Evolutionary conservation across 2,329 filamentous ascomycete genomes (phyloP).

Genomic region (Teratosphaeria epicoccoides): DNA sequence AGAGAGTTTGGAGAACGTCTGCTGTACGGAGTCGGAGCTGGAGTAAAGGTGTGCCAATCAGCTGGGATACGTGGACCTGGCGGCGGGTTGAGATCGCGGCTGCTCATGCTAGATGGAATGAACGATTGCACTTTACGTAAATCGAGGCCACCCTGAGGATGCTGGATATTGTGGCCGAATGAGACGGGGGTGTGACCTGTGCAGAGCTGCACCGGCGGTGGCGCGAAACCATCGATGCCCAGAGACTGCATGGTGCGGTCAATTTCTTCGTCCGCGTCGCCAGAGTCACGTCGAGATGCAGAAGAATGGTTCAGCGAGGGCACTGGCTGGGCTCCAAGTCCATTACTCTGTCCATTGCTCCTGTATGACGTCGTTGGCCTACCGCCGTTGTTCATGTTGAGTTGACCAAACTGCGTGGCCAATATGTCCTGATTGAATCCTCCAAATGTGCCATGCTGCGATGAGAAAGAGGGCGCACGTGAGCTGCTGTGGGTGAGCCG

Average conservation of each 20-base stretch:
- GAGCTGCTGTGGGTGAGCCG: constrained; percentile 14
- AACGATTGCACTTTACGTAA: neutral
- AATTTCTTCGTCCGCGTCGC: neutral
- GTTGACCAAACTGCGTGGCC: constrained; percentile 11
- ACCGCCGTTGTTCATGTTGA: constrained; percentile 34
- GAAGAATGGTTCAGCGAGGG: neutral
- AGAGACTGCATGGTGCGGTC: neutral
- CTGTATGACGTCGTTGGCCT: constrained; percentile 18
- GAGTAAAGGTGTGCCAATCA: constrained; percentile 2
- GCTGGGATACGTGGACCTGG: neutral
- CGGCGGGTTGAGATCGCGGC: neutral
- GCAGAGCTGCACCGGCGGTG: neutral
- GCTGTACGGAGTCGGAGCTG: neutral
- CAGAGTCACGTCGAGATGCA: neutral
- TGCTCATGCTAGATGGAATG: neutral
- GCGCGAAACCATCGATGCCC: neutral
- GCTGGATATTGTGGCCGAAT: neutral
- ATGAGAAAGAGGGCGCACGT: constrained; percentile 36
- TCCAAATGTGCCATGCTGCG: constrained; percentile 31
- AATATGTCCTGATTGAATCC: constrained; percentile 4
- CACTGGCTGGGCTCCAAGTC: neutral
- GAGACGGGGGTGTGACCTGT: neutral
- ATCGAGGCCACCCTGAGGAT: neutral
- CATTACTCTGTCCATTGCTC: neutral
- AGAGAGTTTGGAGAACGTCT: constrained; percentile 2